Conservation (phyloP, 495 filamentous ascomycete genomes). For the Neurospora terricola region DNA sequence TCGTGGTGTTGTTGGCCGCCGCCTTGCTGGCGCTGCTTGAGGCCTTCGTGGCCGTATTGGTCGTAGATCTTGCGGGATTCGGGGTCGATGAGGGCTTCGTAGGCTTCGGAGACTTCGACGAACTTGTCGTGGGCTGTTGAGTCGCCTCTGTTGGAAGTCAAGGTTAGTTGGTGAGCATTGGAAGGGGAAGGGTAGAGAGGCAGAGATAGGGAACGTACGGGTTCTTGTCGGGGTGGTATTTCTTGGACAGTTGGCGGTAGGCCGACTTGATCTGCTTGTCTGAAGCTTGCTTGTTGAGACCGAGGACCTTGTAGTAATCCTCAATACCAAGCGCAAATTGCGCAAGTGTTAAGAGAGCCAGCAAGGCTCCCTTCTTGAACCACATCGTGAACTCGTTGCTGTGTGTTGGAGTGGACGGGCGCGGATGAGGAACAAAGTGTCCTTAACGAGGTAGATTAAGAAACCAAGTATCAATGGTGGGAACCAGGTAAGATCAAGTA, state of each 20-base stretch:
- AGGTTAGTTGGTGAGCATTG: background rate
- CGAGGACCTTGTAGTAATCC: conserved; percentile 91
- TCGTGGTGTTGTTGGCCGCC: conserved; percentile 65
- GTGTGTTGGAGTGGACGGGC: background rate
- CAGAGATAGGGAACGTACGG: conserved; percentile 50
- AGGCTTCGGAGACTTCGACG: conserved; percentile 89
- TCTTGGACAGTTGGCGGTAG: conserved; percentile 86
- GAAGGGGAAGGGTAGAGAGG: conserved; percentile 3
- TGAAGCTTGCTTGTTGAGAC: conserved; percentile 67
- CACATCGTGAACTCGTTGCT: conserved; percentile 23
- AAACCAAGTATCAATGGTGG: background rate
- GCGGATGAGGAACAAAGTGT: background rate
- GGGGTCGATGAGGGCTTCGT: conserved; percentile 79
- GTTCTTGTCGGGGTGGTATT: conserved; percentile 98
- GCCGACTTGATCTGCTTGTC: conserved; percentile 94
- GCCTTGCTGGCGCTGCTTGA: conserved; percentile 66
- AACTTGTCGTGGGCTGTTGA: conserved; percentile 80
- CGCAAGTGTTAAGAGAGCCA: conserved; percentile 35
- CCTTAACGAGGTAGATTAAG: background rate
- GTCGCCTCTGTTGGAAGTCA: conserved; percentile 47
- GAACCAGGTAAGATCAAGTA: background rate
- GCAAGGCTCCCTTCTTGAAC: conserved; percentile 27
- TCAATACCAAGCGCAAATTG: conserved; percentile 42
- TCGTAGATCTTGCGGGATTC: conserved; percentile 89
- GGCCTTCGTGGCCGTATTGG: conserved; percentile 84